These are phyloP conservation scores for Emmonsiellopsis sp. DNA, from an alignment of 2,329 filamentous ascomycete species.

Conservation along the genomic window DNA sequence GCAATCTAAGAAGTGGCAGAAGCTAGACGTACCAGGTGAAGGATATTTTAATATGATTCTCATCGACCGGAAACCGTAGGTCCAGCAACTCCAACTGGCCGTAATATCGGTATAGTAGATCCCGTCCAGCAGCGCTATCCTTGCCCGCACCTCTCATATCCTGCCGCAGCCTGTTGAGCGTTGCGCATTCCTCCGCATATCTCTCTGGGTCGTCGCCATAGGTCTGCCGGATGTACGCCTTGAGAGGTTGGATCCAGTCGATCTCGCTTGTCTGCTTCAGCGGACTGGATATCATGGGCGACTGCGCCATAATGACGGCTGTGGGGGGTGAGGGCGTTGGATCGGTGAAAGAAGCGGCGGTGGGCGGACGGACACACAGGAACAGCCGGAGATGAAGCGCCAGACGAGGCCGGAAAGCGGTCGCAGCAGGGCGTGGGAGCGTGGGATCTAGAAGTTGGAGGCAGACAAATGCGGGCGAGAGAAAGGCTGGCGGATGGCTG, in stretches of 20 bases:
- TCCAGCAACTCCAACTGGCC: conserved; percentile 93
- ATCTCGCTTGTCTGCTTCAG: conserved; percentile 94
- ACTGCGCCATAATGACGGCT: conserved; percentile 58
- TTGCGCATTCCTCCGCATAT: conserved; percentile 90
- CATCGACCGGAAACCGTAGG: conserved; percentile 89
- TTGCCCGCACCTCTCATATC: conserved; percentile 97
- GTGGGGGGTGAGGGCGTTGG: conserved; percentile 3
- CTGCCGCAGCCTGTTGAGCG: conserved; percentile 87
- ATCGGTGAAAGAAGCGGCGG: conserved; percentile 3
- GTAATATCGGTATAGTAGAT: conserved; percentile 94
- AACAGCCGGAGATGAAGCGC: neutral
- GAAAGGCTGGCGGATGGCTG: neutral
- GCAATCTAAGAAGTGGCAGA: neutral
- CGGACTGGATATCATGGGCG: conserved; percentile 91
- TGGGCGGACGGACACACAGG: neutral
- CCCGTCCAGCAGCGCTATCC: conserved; percentile 86
- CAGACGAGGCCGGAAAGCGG: neutral
- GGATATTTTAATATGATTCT: conserved; percentile 97
- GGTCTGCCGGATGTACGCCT: conserved; percentile 82
- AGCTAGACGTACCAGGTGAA: conserved; percentile 71
- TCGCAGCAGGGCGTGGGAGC: conserved; percentile 1
- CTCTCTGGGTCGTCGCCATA: conserved; percentile 96
- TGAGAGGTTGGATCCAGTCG: conserved; percentile 89
- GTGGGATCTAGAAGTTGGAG: neutral
- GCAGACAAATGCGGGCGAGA: neutral